These are phyloP conservation scores for Crithidia acanthocephali DNA, from an alignment of 208 protist genomes.

Conservation along the genomic window DNA sequence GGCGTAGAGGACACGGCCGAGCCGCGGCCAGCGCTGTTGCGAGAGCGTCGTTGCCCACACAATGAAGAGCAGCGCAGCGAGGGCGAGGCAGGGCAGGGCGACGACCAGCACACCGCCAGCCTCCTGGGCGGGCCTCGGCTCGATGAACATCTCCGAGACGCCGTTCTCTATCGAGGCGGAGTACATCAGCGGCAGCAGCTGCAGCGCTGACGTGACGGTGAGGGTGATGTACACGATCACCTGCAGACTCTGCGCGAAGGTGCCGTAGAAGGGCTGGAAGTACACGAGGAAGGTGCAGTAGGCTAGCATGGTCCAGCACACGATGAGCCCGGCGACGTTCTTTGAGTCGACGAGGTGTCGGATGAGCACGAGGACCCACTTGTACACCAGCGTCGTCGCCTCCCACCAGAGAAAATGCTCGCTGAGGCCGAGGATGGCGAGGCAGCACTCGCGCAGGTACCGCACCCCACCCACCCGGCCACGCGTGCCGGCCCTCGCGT, in stretches of 20 bases:
- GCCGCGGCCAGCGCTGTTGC: conserved; percentile 1
- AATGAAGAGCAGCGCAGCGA: conserved; percentile 13
- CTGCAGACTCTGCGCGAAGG: conserved; percentile 25
- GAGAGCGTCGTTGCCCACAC: conserved; percentile 20
- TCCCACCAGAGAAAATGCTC: conserved; percentile 33
- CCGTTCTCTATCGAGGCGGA: conserved; percentile 5
- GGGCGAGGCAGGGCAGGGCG: conserved; percentile 19
- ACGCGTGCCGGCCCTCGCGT: too few relatives aligned
- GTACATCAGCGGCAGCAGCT: conserved; percentile 40
- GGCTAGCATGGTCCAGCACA: conserved; percentile 19
- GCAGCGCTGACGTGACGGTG: conserved; percentile 22
- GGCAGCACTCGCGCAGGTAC: conserved; percentile 17
- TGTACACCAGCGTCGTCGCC: conserved; percentile 19
- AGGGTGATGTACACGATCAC: conserved; percentile 16
- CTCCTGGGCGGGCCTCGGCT: neutral
- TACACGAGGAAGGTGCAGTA: conserved; percentile 22
- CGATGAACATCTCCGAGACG: neutral
- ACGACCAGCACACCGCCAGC: conserved; percentile 32
- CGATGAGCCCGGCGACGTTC: conserved; percentile 25
- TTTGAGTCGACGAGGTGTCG: conserved; percentile 16
- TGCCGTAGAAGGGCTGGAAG: conserved; percentile 20
- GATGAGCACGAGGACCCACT: conserved; percentile 23
- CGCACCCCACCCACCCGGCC: neutral
- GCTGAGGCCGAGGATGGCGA: conserved; percentile 20
- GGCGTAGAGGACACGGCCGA: conserved; percentile 10